Evolutionary conservation across 331 rosid genomes (phyloP), one percentile per base, ranked within the genome.

Genomic region (Quercus lobata): DNA sequence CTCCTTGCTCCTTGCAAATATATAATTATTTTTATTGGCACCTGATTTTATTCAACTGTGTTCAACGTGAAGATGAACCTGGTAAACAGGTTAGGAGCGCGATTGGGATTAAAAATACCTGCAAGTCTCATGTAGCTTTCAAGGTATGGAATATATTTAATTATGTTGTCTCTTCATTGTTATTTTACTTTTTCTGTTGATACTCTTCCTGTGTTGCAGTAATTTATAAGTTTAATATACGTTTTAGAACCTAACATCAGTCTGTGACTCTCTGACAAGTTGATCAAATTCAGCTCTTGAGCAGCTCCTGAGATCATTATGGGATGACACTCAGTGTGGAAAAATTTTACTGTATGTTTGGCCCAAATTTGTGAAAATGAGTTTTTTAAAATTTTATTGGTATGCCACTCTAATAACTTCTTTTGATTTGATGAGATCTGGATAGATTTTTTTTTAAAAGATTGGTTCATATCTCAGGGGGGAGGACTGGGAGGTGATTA

Each of bases 81-180:
- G 98, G 98, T 24, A 96, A 96, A 88, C 99, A 96, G 89, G 99
- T 91, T 73, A 96, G 81, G 86, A 91, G 98, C 61, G 98, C 99
- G 30, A 84, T 96, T 80, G 88, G 94, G 77, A 96, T 96, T 62
- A 91, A 91, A 86, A 96, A 96, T 91, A 88, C 90, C 66, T 70
- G 92, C 94, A 96, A 90, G 88, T 86, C 87, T 84, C 93, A 82
- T 81, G 91, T 93, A 79, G 99, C 99, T 80, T 96, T 96, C 93
- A 95, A 96, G 94, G 99, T 93, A 86, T 53, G 87, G 82, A 84
- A n/a, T 72, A 21, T 76, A 30, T 44, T 25, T 70, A 55, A 72
- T 17, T 70, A 18, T 34, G 24, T 52, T 76, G 57, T 79, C 76
- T 72, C 55, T 75, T 57, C 34, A 15, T 73, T 72, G 4, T 69